Percentiles rank a stretch among this genome's conserved stretches.
Conservation (phyloP, 2,329 filamentous ascomycete genomes). For the Chaetothyriales sp. region DNA sequence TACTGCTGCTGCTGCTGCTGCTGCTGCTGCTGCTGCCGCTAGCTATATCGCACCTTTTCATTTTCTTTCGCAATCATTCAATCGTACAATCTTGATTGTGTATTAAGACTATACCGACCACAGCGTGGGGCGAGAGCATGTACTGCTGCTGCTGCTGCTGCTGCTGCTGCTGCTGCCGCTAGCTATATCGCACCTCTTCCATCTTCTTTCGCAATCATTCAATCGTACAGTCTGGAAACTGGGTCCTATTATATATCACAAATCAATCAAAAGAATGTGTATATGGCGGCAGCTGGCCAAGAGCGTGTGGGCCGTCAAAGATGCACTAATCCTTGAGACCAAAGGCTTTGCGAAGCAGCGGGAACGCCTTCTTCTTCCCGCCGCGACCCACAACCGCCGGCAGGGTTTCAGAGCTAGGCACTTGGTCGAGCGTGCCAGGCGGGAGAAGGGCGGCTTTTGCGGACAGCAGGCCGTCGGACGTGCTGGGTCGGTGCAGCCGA, state of each 20-base stretch:
- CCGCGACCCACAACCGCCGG: slow-evolving; percentile 16
- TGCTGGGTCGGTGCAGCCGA: slow-evolving; percentile 15
- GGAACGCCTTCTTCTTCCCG: slow-evolving; percentile 34
- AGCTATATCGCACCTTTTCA: not conserved
- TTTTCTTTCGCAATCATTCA: not conserved
- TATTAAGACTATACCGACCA: not conserved
- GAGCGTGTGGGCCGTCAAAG: not conserved
- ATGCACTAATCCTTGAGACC: slow-evolving; percentile 24
- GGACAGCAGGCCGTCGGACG: slow-evolving; percentile 16
- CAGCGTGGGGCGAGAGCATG: too few species aligned
- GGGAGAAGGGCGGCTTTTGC: slow-evolving; percentile 6
- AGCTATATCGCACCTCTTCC: not conserved
- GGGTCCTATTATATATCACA: not conserved
- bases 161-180: too few species aligned
- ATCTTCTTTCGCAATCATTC: not conserved
- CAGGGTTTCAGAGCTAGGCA: not conserved
- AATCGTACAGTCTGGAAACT: not conserved
- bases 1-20: too few species aligned
- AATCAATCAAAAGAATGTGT: not conserved
- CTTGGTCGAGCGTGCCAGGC: not conserved
- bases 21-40: too few species aligned
- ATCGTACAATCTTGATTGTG: not conserved
- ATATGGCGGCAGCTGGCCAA: not conserved
- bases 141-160: too few species aligned
- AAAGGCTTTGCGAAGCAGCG: slow-evolving; percentile 31